Conservation (phyloP, 169 alveolate genomes). For the Neospora caninum region DNA sequence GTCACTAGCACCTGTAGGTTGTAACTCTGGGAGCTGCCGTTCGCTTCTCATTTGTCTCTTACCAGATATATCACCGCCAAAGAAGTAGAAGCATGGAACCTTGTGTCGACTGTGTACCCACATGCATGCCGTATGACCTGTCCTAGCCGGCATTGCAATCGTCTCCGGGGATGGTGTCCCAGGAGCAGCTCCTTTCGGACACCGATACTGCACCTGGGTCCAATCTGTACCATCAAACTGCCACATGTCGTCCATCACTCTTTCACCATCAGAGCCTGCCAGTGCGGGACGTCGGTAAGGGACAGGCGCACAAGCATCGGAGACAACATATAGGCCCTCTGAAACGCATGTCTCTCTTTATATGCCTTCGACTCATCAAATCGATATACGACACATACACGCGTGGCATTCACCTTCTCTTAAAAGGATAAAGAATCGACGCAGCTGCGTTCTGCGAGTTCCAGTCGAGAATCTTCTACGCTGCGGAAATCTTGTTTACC, state of each 20-base stretch:
- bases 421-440: no score
- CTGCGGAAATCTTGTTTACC: no score
- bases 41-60: neutral
- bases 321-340: neutral
- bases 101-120: slow-evolving; percentile 63
- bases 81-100: slow-evolving; percentile 58
- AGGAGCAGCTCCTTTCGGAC: neutral
- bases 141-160: slow-evolving; percentile 48
- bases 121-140: slow-evolving; percentile 56
- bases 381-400: no score
- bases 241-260: slow-evolving; percentile 62
- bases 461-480: no score
- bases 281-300: neutral
- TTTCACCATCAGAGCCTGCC: slow-evolving; percentile 45
- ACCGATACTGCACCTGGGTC: slow-evolving; percentile 41
- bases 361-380: neutral
- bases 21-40: no score
- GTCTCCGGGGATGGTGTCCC: neutral
- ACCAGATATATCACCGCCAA: slow-evolving; percentile 63
- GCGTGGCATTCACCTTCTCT: no score
- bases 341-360: neutral
- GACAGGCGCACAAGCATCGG: neutral
- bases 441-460: no score
- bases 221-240: slow-evolving; percentile 56
- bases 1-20: no score